These are phyloP conservation scores for Botrytis cinerea DNA, from an alignment of 2,329 filamentous ascomycete genomes.

Conservation along the genomic window DNA sequence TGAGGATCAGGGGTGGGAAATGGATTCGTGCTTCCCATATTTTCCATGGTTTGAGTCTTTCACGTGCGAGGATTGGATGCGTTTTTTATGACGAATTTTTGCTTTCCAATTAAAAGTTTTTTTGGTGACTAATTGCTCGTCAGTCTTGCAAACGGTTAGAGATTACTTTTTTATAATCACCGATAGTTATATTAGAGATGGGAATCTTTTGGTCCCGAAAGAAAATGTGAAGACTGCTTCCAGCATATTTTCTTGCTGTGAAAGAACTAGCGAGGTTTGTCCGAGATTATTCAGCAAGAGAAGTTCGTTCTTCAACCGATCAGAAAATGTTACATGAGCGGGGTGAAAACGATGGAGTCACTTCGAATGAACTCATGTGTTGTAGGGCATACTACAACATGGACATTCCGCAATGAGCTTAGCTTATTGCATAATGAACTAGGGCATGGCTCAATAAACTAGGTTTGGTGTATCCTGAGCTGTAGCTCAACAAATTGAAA, in stretches of 20 bases:
- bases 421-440: no score
- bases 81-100: neutral
- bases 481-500: no score
- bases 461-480: no score
- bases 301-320: neutral
- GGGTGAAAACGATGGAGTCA: neutral
- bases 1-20: neutral
- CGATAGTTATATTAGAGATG: neutral
- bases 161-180: neutral
- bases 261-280: neutral
- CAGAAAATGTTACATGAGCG: neutral
- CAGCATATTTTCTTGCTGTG: neutral
- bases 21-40: neutral
- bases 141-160: neutral
- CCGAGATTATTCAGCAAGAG: constrained; percentile 3
- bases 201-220: neutral
- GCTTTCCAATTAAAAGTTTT: no score
- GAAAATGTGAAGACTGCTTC: neutral
- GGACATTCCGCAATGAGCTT: no score
- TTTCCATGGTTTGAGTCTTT: neutral
- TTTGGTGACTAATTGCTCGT: neutral
- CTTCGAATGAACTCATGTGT: neutral
- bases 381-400: no score
- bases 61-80: neutral
- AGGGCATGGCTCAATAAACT: no score